Evolutionary conservation across 352 stramenopile genomes (phyloP).

Genomic region (Pythium pyrilobum): DNA sequence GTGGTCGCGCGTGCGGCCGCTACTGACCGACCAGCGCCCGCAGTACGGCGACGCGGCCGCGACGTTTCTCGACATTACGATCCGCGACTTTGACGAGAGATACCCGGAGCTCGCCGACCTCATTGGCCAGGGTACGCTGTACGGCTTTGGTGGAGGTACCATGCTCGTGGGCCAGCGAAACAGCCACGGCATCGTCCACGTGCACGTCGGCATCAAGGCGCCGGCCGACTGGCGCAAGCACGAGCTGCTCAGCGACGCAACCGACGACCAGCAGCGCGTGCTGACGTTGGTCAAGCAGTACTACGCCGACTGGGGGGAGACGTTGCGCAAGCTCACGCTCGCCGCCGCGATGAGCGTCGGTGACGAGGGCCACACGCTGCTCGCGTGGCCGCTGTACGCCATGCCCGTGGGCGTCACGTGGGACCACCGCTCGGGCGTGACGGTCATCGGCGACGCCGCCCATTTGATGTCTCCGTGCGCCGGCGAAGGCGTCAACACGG

Average conservation of each 20-base stretch:
- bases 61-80: conserved; percentile 11
- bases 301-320: conserved; percentile 12
- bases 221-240: neutral
- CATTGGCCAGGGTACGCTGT: conserved; percentile 16
- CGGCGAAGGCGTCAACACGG: conserved; percentile 27
- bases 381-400: conserved; percentile 6
- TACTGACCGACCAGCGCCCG: conserved; percentile 3
- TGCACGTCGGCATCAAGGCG: conserved; percentile 18
- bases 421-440: conserved; percentile 13
- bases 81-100: conserved; percentile 14
- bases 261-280: conserved; percentile 5
- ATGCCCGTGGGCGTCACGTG: conserved; percentile 11
- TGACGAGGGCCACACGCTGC: neutral
- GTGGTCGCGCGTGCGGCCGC: conserved; percentile 16
- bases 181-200: conserved; percentile 13
- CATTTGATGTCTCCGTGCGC: conserved; percentile 35
- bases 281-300: conserved; percentile 1
- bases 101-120: conserved; percentile 16
- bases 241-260: neutral
- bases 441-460: conserved; percentile 27
- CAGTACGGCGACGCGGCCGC: conserved; percentile 1
- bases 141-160: conserved; percentile 10
- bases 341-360: neutral
- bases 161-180: conserved; percentile 19
- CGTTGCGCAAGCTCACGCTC: conserved; percentile 5